These are phyloP conservation scores for Mangifera indica DNA, from an alignment of 345 rosid species.

Conservation along the genomic window DNA sequence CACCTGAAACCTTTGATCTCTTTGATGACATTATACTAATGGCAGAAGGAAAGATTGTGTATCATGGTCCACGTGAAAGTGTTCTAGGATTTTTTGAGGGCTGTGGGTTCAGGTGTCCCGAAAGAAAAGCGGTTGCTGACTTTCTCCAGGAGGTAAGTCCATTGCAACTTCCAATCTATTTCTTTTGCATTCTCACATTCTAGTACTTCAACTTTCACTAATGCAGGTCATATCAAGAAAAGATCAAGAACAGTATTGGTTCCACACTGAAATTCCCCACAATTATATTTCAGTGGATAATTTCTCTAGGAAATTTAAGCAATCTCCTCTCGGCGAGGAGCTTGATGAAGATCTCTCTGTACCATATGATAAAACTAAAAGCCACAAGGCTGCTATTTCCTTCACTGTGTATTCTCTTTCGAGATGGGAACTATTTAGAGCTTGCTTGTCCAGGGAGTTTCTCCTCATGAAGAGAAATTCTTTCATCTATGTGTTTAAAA, in stretches of 20 bases:
- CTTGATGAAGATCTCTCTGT: conserved; percentile 24
- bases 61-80: conserved; percentile 44
- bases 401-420: conserved; percentile 24
- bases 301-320: too few relatives aligned
- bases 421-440: conserved; percentile 35
- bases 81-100: conserved; percentile 41
- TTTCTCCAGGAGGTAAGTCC: conserved; percentile 46
- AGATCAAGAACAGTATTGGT: too few relatives aligned
- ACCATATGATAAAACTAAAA: conserved; percentile 31
- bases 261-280: too few relatives aligned
- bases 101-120: conserved; percentile 48
- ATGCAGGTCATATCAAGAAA: too few relatives aligned
- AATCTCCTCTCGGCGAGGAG: conserved; percentile 10
- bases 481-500: conserved; percentile 30
- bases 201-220: not conserved
- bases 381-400: conserved; percentile 32
- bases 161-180: not conserved
- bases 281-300: too few relatives aligned
- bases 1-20: conserved; percentile 48
- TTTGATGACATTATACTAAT: conserved; percentile 48
- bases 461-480: conserved; percentile 41
- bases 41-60: conserved; percentile 45
- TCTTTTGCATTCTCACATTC: not conserved
- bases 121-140: conserved; percentile 49
- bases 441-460: conserved; percentile 31